Evolutionary conservation across 257 asterid genomes (phyloP).

Genomic region (Solanum gracilifrons): DNA sequence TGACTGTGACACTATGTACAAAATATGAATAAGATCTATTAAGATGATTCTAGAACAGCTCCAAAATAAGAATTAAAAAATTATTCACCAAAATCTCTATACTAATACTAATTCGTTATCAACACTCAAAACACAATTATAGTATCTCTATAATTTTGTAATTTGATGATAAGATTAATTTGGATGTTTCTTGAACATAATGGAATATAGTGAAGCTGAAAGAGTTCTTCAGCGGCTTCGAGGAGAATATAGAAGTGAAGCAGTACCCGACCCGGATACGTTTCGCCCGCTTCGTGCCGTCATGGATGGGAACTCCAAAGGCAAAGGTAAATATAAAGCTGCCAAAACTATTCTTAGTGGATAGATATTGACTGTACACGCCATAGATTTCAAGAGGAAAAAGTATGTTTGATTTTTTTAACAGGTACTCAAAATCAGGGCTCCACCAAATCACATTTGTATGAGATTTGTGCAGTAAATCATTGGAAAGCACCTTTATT

Average conservation of each 20-base stretch:
- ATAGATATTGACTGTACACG: no score
- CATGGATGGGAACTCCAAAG: not conserved
- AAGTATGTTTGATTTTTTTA: not conserved
- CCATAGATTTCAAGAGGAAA: not conserved
- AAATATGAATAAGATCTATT: not conserved
- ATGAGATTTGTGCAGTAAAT: slow-evolving; percentile 4
- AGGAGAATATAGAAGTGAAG: not conserved
- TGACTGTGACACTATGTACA: not conserved
- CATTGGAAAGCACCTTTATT: not conserved
- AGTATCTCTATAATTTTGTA: not conserved
- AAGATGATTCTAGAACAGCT: not conserved
- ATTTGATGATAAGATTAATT: not conserved
- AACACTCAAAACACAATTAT: not conserved
- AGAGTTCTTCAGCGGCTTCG: not conserved
- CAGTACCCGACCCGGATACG: not conserved
- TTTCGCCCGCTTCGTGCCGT: not conserved
- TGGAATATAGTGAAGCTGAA: not conserved
- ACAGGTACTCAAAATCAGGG: not conserved
- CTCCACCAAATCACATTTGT: not conserved
- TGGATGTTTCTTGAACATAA: not conserved
- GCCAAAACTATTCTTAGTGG: not conserved
- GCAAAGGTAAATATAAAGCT: not conserved
- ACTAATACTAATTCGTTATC: not conserved
- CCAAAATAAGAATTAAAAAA: not conserved
- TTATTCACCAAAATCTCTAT: not conserved